Base-by-base conservation (phyloP, 1,139 yeast species). In the Geotrichum phurueaensis region DNA sequence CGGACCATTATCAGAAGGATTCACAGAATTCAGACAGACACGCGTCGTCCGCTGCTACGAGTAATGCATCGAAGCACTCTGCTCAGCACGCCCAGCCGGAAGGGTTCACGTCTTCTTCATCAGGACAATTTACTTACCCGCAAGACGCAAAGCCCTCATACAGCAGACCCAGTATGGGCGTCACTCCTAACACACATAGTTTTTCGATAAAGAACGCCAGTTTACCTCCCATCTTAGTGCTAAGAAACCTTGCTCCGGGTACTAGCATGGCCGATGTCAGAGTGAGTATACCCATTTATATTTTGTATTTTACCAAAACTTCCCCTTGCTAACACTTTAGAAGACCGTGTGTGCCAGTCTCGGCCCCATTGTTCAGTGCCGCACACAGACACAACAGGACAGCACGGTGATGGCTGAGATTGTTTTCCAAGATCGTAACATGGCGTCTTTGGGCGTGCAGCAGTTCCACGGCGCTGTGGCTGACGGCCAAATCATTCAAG, bases 201-300 rank as follows among this genome's bases (percentile, higher is more conserved):
- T 65, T 64, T 36, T 60, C 66, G n/a, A 66, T 69, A 60, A 64
- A 65, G 53, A 61, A 68, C 51, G 69, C 72, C 22, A 60, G 68
- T 36, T 58, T 65, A 48, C 73, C 73, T 51, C 72, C 72, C 1
- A 65, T 70, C 20, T 63, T 70, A 12, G 65, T 64, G 49, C 58
- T 70, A 9, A 54, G 61, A 25, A 70, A 70, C 56, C 62, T 70
- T 18, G 71, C 65, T 2, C 60, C 59, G 4, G 72, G 73, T 6
- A 70, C 73, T 1, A 66, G 67, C 7, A 60, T 68, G 5, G 70
- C 65, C 39, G 73, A 70, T 61, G 69, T 70, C 54, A 56, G 53
- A 49, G 62, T 58, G 29, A 25, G 54, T 51, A 25, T 36, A 6
- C 10, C 15, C n/a, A 25, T 20, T 9, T 22, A 43, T 23, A 20